A percentile compares a stretch with the other conserved stretches of the same genome.
phyloP scores from a whole-genome alignment of 805 yeast genomes.

The Metschnikowia baotianmanensis region DNA sequence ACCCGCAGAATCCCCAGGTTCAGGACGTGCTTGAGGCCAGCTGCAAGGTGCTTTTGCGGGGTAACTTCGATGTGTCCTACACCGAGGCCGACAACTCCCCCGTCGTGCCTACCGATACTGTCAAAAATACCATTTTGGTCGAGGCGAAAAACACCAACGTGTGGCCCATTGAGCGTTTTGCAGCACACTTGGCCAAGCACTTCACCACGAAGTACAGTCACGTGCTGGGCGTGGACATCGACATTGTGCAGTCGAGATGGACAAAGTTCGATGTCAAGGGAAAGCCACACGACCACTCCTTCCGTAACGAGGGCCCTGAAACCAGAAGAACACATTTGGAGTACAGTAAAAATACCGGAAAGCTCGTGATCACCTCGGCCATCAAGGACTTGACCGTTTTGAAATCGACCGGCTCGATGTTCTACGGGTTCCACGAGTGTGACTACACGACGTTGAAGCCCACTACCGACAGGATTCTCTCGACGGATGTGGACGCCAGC shows the following conservation, averaged over 20 bases:
- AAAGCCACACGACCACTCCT: conserved; percentile 76
- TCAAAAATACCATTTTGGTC: conserved; percentile 81
- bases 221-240: conserved; percentile 66
- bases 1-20: conserved; percentile 63
- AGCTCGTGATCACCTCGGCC: conserved; percentile 61
- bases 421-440: conserved; percentile 80
- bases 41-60: conserved; percentile 70
- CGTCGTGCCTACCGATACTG: conserved; percentile 94
- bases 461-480: conserved; percentile 78
- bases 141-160: conserved; percentile 81
- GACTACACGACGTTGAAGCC: conserved; percentile 88
- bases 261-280: conserved; percentile 73
- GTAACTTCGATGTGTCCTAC: conserved; percentile 76
- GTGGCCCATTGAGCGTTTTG: conserved; percentile 90
- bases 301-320: conserved; percentile 82
- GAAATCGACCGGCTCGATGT: conserved; percentile 91
- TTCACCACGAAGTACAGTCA: conserved; percentile 76
- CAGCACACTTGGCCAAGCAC: conserved; percentile 79
- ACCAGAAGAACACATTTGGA: conserved; percentile 58
- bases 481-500: conserved; percentile 76
- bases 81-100: conserved; percentile 84
- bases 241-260: conserved; percentile 77
- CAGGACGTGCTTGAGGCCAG: conserved; percentile 88
- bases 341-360: conserved; percentile 48
- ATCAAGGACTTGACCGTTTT: conserved; percentile 78